These are phyloP conservation scores for Neocucurbitaria cava DNA, from an alignment of 2,329 filamentous ascomycete species.

Conservation along the genomic window DNA sequence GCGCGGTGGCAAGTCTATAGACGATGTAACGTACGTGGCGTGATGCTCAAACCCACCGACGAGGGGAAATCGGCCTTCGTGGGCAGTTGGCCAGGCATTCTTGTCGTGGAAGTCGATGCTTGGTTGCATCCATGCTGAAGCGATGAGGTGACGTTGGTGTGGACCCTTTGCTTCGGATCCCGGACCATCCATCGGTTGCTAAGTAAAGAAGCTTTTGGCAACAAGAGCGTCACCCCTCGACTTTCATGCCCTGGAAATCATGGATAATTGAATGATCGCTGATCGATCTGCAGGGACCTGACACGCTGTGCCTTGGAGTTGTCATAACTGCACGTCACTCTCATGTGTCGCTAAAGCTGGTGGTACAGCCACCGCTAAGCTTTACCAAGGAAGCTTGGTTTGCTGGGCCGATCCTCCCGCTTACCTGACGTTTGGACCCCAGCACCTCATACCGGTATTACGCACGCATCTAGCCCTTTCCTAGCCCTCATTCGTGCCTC, in stretches of 20 bases:
- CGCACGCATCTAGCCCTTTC: constrained; percentile 34
- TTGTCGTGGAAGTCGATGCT: constrained; percentile 13
- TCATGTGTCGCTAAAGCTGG: neutral
- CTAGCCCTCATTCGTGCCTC: constrained; percentile 16
- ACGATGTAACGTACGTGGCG: constrained; percentile 54
- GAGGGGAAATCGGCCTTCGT: constrained; percentile 52
- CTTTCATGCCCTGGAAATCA: neutral
- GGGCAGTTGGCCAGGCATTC: constrained; percentile 54
- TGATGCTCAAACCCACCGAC: constrained; percentile 51
- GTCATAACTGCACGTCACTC: neutral
- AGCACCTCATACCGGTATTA: too few relatives aligned
- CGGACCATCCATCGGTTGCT: constrained; percentile 31
- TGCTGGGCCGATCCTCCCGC: constrained; percentile 7
- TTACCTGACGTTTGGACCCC: constrained; percentile 7
- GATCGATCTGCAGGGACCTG: neutral
- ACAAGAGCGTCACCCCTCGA: neutral
- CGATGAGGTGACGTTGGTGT: constrained; percentile 18
- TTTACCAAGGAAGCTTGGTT: constrained; percentile 39
- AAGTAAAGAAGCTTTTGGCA: constrained; percentile 22
- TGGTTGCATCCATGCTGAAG: constrained; percentile 22
- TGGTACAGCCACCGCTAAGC: constrained; percentile 25
- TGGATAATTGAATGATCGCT: neutral
- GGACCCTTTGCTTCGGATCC: constrained; percentile 10
- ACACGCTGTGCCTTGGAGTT: neutral
- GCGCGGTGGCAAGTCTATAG: too few relatives aligned